Conservation (phyloP, 495 filamentous ascomycete species). For the Hypoxylon intermedium region DNA sequence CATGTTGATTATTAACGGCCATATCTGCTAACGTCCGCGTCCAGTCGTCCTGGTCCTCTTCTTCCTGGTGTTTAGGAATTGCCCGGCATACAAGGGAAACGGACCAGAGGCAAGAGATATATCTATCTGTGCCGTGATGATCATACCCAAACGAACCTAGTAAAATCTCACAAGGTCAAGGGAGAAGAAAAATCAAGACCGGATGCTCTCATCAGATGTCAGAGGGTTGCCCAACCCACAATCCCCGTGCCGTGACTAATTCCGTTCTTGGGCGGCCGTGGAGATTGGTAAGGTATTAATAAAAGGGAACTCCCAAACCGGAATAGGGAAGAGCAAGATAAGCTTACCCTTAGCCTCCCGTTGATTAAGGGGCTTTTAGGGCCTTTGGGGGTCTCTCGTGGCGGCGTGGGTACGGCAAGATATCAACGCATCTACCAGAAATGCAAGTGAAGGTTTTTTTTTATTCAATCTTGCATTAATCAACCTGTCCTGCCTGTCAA, state of each 20-base stretch:
- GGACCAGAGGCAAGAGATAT: too few species aligned
- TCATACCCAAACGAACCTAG: background rate
- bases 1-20: conserved; percentile 1
- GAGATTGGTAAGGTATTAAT: conserved; percentile 1
- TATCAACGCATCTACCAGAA: too few species aligned
- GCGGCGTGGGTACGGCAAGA: too few species aligned
- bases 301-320: background rate
- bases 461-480: conserved; percentile 9
- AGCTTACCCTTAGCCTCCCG: conserved; percentile 3
- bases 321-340: background rate
- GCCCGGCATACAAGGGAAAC: too few species aligned
- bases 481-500: too few species aligned
- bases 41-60: too few species aligned
- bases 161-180: background rate
- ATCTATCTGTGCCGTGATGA: too few species aligned
- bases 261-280: background rate
- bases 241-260: background rate
- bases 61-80: too few species aligned
- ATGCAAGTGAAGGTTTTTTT: too few species aligned
- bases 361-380: background rate
- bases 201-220: background rate
- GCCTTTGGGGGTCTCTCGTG: too few species aligned
- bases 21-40: background rate
- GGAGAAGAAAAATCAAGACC: background rate
- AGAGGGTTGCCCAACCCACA: background rate